phyloP scores from a whole-genome alignment of 2,329 filamentous ascomycete species.

The Colletotrichum truncatum region DNA sequence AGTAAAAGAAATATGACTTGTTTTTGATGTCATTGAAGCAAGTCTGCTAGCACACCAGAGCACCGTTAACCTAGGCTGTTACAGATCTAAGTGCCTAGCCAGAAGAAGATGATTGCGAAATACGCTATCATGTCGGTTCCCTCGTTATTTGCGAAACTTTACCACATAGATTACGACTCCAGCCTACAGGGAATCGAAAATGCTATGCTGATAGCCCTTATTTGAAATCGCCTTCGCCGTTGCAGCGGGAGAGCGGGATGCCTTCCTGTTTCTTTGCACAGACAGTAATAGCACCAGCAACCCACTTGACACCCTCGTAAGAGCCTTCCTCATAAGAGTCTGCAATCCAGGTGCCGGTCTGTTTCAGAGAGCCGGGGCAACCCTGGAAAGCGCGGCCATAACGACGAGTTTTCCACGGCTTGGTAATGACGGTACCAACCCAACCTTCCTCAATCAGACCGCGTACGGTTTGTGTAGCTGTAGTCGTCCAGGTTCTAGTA shows the following conservation, averaged over 20 bases:
- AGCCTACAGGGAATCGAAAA: no score
- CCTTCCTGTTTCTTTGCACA: slow-evolving; percentile 1
- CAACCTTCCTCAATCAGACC: not conserved
- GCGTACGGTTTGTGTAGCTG: not conserved
- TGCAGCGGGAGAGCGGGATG: not conserved
- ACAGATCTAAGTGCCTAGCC: no score
- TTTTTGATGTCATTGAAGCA: no score
- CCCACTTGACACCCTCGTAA: not conserved
- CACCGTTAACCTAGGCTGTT: no score
- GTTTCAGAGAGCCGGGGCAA: not conserved
- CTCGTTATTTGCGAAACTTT: no score
- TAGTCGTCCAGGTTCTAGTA: slow-evolving; percentile 8
- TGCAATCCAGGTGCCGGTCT: slow-evolving; percentile 14
- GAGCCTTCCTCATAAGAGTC: not conserved
- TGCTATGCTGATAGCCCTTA: no score
- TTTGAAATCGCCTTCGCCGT: not conserved
- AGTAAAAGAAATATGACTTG: no score
- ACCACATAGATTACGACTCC: no score
- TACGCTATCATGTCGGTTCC: no score
- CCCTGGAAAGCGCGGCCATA: slow-evolving; percentile 1
- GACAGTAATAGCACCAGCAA: slow-evolving; percentile 10
- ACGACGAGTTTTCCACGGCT: slow-evolving; percentile 13
- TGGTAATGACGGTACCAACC: not conserved
- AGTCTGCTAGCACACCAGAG: no score
- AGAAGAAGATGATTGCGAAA: no score